These are phyloP conservation scores for Panus rudis DNA, from an alignment of 768 basidiomycete genomes.

Conservation along the genomic window DNA sequence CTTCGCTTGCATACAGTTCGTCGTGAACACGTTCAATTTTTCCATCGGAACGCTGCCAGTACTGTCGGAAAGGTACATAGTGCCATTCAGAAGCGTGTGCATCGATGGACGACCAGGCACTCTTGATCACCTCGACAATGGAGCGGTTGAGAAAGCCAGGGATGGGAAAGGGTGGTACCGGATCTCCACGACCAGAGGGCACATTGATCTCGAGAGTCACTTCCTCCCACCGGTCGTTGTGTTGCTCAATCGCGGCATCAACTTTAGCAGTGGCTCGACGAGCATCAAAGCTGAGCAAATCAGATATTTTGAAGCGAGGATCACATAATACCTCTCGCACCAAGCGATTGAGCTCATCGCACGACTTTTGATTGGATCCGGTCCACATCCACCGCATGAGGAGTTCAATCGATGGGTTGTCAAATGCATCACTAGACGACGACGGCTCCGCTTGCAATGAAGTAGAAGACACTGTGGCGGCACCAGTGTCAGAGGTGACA, in stretches of 20 bases:
- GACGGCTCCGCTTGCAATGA: no score
- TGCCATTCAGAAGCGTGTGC: not conserved
- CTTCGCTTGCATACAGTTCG: constrained; percentile 17
- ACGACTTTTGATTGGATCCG: no score
- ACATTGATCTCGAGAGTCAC: not conserved
- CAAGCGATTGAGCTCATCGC: not conserved
- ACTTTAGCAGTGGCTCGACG: not conserved
- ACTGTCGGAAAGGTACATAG: not conserved
- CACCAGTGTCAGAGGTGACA: no score
- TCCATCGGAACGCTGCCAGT: not conserved
- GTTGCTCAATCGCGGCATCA: not conserved
- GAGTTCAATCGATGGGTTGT: no score
- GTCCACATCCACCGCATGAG: no score
- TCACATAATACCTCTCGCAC: not conserved
- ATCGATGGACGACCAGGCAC: not conserved
- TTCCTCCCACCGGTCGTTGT: not conserved
- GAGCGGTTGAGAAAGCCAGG: not conserved
- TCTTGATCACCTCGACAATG: not conserved
- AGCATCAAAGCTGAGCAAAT: not conserved
- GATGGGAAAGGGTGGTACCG: not conserved
- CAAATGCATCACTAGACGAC: no score
- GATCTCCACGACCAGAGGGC: not conserved
- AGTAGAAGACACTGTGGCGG: no score
- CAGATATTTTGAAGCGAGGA: not conserved
- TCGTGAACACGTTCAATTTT: constrained; percentile 10